These are phyloP conservation scores for Aureobasidium sp. DNA, from an alignment of 2,329 filamentous ascomycete species.

Conservation along the genomic window DNA sequence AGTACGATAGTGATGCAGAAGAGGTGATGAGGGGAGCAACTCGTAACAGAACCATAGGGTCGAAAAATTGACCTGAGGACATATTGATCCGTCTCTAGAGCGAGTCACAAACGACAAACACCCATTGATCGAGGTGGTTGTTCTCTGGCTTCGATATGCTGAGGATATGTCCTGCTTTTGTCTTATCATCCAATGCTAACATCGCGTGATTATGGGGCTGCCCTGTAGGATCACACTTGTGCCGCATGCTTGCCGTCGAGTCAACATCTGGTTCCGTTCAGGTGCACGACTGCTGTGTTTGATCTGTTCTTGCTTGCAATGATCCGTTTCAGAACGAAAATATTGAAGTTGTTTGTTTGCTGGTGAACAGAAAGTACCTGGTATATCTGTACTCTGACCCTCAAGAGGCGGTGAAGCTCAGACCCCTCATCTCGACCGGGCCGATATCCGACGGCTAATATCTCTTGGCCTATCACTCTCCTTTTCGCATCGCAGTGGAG, in stretches of 20 bases:
- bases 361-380: no score
- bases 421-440: background rate
- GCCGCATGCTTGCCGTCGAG: background rate
- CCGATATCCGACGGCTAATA: constrained; percentile 1
- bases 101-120: background rate
- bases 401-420: background rate
- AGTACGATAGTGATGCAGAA: background rate
- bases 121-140: no score
- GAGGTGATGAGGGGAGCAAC: background rate
- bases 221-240: background rate
- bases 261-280: no score
- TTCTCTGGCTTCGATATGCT: background rate
- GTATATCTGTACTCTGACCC: no score
- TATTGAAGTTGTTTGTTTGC: no score
- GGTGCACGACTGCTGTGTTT: no score
- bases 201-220: background rate
- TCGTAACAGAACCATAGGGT: background rate
- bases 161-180: background rate
- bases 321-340: background rate
- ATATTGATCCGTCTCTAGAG: background rate
- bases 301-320: no score
- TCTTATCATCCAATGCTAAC: background rate
- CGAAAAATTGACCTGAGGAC: background rate
- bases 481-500: background rate
- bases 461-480: background rate